phyloP scores from a whole-genome alignment of 495 filamentous ascomycete genomes.

The Daldinia vernicosa region DNA sequence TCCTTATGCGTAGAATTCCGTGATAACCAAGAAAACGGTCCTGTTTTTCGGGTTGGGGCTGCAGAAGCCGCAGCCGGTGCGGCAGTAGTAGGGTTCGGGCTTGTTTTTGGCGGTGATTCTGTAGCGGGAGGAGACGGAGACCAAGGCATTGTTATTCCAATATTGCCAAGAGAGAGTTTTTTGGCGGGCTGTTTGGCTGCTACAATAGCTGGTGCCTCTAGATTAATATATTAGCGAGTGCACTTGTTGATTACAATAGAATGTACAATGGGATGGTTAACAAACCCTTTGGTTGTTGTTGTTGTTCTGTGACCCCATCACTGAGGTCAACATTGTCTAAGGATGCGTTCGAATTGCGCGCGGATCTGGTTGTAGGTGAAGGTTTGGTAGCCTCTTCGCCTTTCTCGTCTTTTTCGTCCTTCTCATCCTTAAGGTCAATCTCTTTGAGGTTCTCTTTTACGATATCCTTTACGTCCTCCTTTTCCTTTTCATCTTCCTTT shows the following conservation, averaged over 20 bases:
- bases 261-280: not conserved
- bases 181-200: slow-evolving; percentile 47
- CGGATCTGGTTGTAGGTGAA: slow-evolving; percentile 58
- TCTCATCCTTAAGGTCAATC: slow-evolving; percentile 34
- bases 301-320: slow-evolving; percentile 51
- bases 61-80: slow-evolving; percentile 53
- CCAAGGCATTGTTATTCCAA: slow-evolving; percentile 65
- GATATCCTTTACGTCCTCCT: slow-evolving; percentile 27
- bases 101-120: slow-evolving; percentile 51
- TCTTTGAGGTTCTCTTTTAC: not conserved
- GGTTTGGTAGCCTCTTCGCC: slow-evolving; percentile 44
- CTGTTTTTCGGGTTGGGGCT: slow-evolving; percentile 67
- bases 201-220: slow-evolving; percentile 23
- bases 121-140: slow-evolving; percentile 47
- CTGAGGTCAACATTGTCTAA: slow-evolving; percentile 77
- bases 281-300: slow-evolving; percentile 44
- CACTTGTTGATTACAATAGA: not conserved
- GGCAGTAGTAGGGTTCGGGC: slow-evolving; percentile 53
- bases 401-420: slow-evolving; percentile 36
- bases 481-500: slow-evolving; percentile 37
- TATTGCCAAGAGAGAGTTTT: slow-evolving; percentile 58
- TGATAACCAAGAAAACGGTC: slow-evolving; percentile 88
- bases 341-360: slow-evolving; percentile 69
- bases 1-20: slow-evolving; percentile 67
- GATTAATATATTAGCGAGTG: slow-evolving; percentile 12